Evolutionary conservation across 768 basidiomycete species (phyloP).

Genomic region (Fibroporia radiculosa): DNA sequence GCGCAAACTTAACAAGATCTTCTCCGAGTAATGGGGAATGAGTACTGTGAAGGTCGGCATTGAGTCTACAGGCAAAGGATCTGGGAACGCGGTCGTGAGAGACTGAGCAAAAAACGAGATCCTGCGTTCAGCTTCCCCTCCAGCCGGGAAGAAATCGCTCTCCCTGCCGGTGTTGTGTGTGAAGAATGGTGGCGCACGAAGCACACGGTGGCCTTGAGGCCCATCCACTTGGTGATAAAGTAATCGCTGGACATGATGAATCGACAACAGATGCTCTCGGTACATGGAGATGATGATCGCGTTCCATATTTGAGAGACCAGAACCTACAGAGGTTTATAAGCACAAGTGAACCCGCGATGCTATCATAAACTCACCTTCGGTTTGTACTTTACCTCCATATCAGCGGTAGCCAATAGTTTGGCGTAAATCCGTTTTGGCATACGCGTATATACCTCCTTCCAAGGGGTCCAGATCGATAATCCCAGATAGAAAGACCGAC

Average conservation of each 20-base stretch:
- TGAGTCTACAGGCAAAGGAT: slow-evolving; percentile 91
- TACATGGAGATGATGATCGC: slow-evolving; percentile 99
- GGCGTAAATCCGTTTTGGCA: slow-evolving; percentile 97
- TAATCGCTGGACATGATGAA: slow-evolving; percentile 95
- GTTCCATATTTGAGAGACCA: slow-evolving; percentile 99
- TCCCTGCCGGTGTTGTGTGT: slow-evolving; percentile 79
- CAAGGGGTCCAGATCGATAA: slow-evolving; percentile 99
- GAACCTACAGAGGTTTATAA: slow-evolving; percentile 60
- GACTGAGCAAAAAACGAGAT: slow-evolving; percentile 99
- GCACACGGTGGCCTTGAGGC: slow-evolving; percentile 80
- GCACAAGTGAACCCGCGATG: background rate
- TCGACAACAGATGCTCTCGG: slow-evolving; percentile 94
- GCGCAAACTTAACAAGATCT: slow-evolving; percentile 91
- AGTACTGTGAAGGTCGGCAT: slow-evolving; percentile 99
- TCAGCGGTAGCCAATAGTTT: slow-evolving; percentile 92
- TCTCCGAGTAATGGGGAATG: slow-evolving; percentile 98
- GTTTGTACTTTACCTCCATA: slow-evolving; percentile 99
- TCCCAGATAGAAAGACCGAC: slow-evolving; percentile 84
- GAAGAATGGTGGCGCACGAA: slow-evolving; percentile 98
- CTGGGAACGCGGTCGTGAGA: slow-evolving; percentile 90
- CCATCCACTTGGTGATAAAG: slow-evolving; percentile 96
- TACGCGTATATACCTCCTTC: slow-evolving; percentile 92
- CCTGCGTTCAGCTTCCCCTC: slow-evolving; percentile 93
- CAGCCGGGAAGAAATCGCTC: slow-evolving; percentile 85
- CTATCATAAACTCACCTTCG: slow-evolving; percentile 52